phyloP scores from a whole-genome alignment of 1,139 yeast genomes.

The Suhomyces terraborum region DNA sequence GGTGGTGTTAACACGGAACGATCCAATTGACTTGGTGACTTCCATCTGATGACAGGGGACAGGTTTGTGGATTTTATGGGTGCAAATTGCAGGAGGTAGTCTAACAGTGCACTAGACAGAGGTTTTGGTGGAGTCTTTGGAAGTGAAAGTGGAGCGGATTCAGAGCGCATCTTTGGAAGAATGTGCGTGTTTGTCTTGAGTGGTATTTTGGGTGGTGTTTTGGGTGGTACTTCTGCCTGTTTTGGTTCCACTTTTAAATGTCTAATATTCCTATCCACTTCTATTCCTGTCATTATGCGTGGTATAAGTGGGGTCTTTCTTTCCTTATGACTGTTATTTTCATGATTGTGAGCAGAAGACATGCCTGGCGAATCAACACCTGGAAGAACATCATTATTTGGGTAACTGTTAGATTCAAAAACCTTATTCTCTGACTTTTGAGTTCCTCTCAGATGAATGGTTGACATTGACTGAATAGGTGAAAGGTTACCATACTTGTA shows the following conservation, averaged over 20 bases:
- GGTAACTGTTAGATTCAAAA: not conserved
- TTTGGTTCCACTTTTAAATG: too few relatives aligned
- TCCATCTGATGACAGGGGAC: slow-evolving; percentile 3
- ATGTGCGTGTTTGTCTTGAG: too few relatives aligned
- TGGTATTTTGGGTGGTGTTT: not conserved
- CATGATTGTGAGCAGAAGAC: too few relatives aligned
- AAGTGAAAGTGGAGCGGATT: not conserved
- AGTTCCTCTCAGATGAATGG: not conserved
- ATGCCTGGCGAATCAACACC: too few relatives aligned
- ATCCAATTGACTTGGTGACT: slow-evolving; percentile 7
- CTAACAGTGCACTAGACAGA: not conserved
- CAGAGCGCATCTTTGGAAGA: not conserved
- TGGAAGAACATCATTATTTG: too few relatives aligned
- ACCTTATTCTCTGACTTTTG: not conserved
- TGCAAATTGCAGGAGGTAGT: not conserved
- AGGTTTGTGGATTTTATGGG: not conserved
- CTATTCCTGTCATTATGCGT: too few relatives aligned
- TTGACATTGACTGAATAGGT: not conserved
- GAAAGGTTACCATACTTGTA: not conserved
- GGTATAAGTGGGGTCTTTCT: too few relatives aligned
- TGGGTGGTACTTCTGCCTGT: too few relatives aligned
- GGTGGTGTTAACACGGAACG: slow-evolving; percentile 4
- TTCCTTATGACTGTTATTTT: too few relatives aligned
- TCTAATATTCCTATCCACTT: too few relatives aligned
- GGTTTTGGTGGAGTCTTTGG: not conserved